Evolutionary conservation across 2,329 filamentous ascomycete genomes (phyloP), one percentile per base, ranked within the genome.

Genomic region (Teratosphaeria epicoccoides): DNA sequence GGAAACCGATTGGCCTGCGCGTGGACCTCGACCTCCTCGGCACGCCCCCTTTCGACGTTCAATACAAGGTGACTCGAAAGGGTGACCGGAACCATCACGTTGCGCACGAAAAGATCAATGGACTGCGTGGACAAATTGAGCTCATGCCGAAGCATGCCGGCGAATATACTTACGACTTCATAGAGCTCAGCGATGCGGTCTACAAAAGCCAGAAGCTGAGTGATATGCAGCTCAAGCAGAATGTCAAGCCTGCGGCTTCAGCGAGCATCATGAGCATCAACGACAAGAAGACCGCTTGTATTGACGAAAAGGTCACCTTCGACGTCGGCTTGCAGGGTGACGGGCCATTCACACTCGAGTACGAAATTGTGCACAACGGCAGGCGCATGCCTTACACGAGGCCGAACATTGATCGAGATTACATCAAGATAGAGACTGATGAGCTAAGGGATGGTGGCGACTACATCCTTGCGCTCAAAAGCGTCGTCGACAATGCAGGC

Each of bases 21-120:
- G 87, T 98, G 43, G 86, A 93, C 63, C 73, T 98, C 47, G 89
- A 97, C 65, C 76, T 98, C 37, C 85, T 91, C 24, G 93, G 93
- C 55, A 95, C 89, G 0, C 91, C 94, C 45, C 91, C 91, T 1
- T 98, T 98, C 70, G 75, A 76, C n/a, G 76, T 98, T 45, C 75
- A 76, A 22, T 98, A 96, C 66, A 83, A 83, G 43, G 78, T 89
- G 52, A 78, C 82, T 52, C 81, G 80, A 52, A 61, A 81, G 78
- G 68, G 66, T 49, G 79, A 80, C 5, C 76, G 76, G 17, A 71
- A 73, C 50, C 72, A 77, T 7, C 37, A 45, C 23, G 50, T 48
- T 51, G 73, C 82, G 56, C 75, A 68, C 14, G 76, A 84, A 43
- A 70, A 68, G 14, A 76, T 94, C 45, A 70, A 78, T n/a, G 84